Conservation (phyloP, 208 protist species). For the Leishmania lainsoni region DNA sequence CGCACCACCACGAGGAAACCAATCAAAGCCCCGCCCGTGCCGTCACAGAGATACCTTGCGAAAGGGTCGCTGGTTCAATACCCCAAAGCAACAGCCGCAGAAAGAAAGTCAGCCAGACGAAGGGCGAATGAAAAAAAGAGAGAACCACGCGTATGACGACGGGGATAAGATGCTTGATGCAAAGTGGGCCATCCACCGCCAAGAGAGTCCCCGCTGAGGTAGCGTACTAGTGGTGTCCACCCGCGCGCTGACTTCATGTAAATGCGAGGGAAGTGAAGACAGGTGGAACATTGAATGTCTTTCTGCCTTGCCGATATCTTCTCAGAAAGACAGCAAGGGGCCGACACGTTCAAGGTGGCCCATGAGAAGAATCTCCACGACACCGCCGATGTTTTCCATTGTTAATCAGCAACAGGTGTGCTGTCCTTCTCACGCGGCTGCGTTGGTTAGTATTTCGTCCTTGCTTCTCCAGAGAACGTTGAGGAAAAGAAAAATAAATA, state of each 20-base stretch:
- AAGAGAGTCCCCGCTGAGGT: background rate
- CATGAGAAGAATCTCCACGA: background rate
- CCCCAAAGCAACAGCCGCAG: background rate
- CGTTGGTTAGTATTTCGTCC: background rate
- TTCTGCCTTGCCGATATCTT: background rate
- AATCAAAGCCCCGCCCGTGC: too few species aligned
- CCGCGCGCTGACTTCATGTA: background rate
- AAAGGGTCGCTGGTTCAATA: too few species aligned
- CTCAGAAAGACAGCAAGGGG: background rate
- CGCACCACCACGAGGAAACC: too few species aligned
- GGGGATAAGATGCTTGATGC: too few species aligned
- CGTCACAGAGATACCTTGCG: too few species aligned
- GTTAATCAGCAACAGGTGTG: background rate
- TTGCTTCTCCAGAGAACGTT: background rate
- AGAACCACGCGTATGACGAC: background rate
- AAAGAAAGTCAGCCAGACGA: background rate
- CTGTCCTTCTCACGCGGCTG: background rate
- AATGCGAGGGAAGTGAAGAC: background rate
- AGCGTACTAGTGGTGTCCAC: background rate
- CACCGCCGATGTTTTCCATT: background rate
- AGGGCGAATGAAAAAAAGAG: background rate
- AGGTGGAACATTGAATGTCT: background rate
- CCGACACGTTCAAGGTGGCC: background rate
- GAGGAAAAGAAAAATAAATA: background rate
- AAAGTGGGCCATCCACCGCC: background rate